A percentile compares a stretch with the other conserved stretches of the same genome.
phyloP scores from a whole-genome alignment of 257 asterid genomes.

The Solanum arcanum region DNA sequence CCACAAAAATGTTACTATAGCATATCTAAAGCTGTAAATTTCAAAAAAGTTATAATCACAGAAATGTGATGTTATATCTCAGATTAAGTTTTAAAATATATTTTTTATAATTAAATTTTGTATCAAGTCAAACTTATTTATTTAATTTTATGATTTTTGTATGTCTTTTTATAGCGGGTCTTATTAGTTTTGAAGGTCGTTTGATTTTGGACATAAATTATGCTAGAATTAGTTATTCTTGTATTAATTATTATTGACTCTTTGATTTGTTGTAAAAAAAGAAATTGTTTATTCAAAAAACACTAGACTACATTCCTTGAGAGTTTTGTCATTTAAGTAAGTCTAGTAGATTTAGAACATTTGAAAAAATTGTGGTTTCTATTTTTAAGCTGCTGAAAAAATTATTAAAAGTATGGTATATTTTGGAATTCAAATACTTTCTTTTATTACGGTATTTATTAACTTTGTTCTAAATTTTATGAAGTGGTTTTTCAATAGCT shows the following conservation, averaged over 20 bases:
- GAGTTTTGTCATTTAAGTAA: too few relatives aligned
- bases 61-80: too few relatives aligned
- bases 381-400: not conserved
- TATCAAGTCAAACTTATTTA: not conserved
- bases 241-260: not conserved
- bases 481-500: not conserved
- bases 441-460: too few relatives aligned
- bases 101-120: too few relatives aligned
- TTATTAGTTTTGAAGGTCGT: not conserved
- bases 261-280: not conserved
- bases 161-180: too few relatives aligned
- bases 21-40: not conserved
- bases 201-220: not conserved
- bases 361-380: too few relatives aligned
- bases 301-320: too few relatives aligned
- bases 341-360: too few relatives aligned
- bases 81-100: not conserved
- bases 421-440: too few relatives aligned
- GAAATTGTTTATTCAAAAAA: not conserved
- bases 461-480: not conserved
- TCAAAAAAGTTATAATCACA: too few relatives aligned
- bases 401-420: not conserved
- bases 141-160: too few relatives aligned
- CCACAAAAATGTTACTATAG: not conserved
- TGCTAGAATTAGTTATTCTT: not conserved